Evolutionary conservation across 139 green algal species (phyloP).

Genomic region (Chlamydomonas sphaeroides): DNA sequence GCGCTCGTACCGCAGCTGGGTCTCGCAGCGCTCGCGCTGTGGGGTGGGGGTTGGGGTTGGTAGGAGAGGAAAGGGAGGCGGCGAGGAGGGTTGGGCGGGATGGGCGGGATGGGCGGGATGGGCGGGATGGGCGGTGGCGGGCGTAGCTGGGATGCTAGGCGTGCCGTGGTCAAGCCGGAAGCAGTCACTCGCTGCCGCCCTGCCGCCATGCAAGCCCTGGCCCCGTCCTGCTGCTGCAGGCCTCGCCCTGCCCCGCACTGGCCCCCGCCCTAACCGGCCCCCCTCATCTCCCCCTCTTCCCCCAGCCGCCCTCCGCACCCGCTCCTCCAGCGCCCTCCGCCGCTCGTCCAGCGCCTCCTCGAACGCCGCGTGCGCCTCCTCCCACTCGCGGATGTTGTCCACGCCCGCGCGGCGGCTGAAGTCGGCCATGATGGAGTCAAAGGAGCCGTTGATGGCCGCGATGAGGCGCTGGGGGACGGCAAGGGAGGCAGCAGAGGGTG

Average conservation of each 20-base stretch:
- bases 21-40: conserved; percentile 64
- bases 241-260: background rate
- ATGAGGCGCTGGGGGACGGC: conserved; percentile 31
- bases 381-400: conserved; percentile 86
- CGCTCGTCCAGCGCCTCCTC: conserved; percentile 54
- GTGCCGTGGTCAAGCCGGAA: too few species aligned
- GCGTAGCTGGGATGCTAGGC: too few species aligned
- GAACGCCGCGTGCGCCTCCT: conserved; percentile 78
- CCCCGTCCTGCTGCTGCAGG: too few species aligned
- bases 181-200: too few species aligned
- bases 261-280: background rate
- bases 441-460: conserved; percentile 69
- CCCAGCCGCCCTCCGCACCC: background rate
- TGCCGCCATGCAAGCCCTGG: too few species aligned
- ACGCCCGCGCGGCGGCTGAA: conserved; percentile 83
- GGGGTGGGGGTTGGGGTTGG: too few species aligned
- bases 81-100: too few species aligned
- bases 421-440: conserved; percentile 73
- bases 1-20: conserved; percentile 82
- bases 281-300: background rate
- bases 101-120: too few species aligned
- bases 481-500: background rate
- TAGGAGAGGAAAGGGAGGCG: too few species aligned
- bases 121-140: too few species aligned
- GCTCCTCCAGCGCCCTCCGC: background rate